These are phyloP conservation scores for Lasiodiplodia hormozganensis DNA, from an alignment of 2,329 filamentous ascomycete species.

Conservation along the genomic window DNA sequence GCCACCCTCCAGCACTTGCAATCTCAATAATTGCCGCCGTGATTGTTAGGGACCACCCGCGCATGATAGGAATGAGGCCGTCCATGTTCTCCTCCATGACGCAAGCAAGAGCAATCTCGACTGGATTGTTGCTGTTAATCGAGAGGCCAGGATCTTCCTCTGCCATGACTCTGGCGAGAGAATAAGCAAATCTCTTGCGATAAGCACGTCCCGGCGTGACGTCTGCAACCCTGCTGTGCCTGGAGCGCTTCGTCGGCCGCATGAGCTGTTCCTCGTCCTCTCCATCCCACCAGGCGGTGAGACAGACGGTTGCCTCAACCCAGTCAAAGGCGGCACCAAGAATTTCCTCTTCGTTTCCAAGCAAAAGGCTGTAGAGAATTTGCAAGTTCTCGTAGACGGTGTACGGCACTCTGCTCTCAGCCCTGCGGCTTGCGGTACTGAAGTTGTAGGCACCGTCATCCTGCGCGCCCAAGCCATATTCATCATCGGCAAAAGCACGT, in stretches of 20 bases:
- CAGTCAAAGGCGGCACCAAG: constrained; percentile 83
- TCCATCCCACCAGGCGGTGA: constrained; percentile 94
- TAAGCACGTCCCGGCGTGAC: constrained; percentile 70
- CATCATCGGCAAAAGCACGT: constrained; percentile 56
- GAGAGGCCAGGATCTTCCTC: constrained; percentile 71
- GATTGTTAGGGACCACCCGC: constrained; percentile 80
- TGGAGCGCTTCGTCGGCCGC: constrained; percentile 47
- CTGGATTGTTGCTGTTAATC: constrained; percentile 75
- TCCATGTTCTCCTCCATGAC: constrained; percentile 84
- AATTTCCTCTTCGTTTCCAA: constrained; percentile 78
- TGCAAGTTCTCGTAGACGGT: constrained; percentile 85
- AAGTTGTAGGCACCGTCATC: constrained; percentile 63
- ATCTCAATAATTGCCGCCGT: constrained; percentile 82
- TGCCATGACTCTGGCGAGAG: constrained; percentile 54
- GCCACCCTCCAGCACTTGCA: constrained; percentile 83
- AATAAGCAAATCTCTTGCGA: constrained; percentile 61
- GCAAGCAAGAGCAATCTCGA: constrained; percentile 83
- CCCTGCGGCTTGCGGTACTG: constrained; percentile 71
- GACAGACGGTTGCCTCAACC: constrained; percentile 84
- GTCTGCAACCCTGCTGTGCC: constrained; percentile 55
- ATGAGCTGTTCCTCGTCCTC: constrained; percentile 59
- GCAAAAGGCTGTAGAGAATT: constrained; percentile 78
- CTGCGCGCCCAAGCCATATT: constrained; percentile 51
- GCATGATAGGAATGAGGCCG: constrained; percentile 75
- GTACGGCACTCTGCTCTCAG: constrained; percentile 88